Conservation (phyloP, 306 rosid genomes). For the Alnus rubra region DNA sequence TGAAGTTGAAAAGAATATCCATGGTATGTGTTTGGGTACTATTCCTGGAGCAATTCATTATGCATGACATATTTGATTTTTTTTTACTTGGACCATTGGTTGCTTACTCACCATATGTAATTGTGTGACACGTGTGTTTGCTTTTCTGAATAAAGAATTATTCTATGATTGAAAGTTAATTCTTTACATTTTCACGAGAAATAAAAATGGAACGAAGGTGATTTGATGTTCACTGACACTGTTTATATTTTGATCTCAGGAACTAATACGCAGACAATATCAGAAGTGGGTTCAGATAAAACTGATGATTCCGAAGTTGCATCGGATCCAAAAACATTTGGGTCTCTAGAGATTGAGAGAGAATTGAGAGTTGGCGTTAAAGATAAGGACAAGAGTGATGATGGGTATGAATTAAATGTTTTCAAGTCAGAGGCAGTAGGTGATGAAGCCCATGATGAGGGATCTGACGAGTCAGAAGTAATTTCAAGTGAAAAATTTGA, state of each 20-base stretch:
- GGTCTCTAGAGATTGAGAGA: not conserved
- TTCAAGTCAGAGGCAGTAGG: not conserved
- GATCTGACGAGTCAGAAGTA: slow-evolving; percentile 14
- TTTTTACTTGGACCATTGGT: not conserved
- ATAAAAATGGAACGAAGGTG: not conserved
- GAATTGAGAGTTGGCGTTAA: not conserved
- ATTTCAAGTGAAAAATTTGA: slow-evolving; percentile 15
- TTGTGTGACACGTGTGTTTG: not conserved
- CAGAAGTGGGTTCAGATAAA: slow-evolving; percentile 32
- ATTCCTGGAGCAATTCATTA: not conserved
- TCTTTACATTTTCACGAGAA: not conserved
- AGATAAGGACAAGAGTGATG: slow-evolving; percentile 3
- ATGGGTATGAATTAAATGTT: slow-evolving; percentile 15
- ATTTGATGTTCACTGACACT: slow-evolving; percentile 1
- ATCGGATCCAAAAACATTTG: slow-evolving; percentile 23
- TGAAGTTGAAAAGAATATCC: slow-evolving; percentile 37
- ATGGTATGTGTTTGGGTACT: not conserved
- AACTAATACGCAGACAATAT: slow-evolving; percentile 10
- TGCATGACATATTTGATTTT: not conserved
- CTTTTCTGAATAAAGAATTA: not conserved
- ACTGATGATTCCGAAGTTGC: slow-evolving; percentile 33
- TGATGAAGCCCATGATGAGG: slow-evolving; percentile 1
- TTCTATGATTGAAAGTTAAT: not conserved
- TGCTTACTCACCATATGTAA: not conserved
- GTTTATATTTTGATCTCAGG: slow-evolving; percentile 29